Conservation (phyloP, 495 filamentous ascomycete species). For the Tuber umbilicatum region DNA sequence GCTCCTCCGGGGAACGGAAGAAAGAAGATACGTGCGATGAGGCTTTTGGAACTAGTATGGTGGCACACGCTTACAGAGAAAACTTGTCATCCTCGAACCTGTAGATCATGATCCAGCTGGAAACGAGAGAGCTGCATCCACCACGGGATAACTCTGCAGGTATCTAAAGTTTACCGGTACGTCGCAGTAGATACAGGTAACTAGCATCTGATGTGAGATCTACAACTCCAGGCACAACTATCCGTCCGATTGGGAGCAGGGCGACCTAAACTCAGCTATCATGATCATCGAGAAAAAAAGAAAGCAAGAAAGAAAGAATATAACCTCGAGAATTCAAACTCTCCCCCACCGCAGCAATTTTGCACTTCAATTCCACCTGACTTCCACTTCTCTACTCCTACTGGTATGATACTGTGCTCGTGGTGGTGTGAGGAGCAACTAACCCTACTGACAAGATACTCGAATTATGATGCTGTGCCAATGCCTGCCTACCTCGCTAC, state of each 20-base stretch:
- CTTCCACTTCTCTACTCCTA: not conserved
- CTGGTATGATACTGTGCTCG: not conserved
- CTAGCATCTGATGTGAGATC: not conserved
- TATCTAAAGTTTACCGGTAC: not conserved
- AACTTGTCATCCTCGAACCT: not conserved
- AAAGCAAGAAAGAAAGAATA: not conserved
- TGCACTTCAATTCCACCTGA: not conserved
- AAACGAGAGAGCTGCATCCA: not conserved
- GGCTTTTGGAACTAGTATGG: not conserved
- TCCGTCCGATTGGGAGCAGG: not conserved
- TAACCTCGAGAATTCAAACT: not conserved
- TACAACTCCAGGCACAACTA: not conserved
- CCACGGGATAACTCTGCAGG: not conserved
- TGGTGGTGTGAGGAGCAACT: not conserved
- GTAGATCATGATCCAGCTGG: not conserved
- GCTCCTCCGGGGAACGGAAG: not conserved
- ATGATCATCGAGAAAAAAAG: not conserved
- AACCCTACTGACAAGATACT: too few relatives aligned
- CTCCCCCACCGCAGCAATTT: not conserved
- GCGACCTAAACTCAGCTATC: not conserved
- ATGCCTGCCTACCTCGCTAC: too few relatives aligned
- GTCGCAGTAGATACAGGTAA: not conserved
- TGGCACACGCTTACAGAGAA: not conserved
- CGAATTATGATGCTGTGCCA: too few relatives aligned
- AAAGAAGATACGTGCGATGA: too few relatives aligned